Evolutionary conservation across 1,139 yeast species (phyloP).

Genomic region (Maudiozyma humilis): DNA sequence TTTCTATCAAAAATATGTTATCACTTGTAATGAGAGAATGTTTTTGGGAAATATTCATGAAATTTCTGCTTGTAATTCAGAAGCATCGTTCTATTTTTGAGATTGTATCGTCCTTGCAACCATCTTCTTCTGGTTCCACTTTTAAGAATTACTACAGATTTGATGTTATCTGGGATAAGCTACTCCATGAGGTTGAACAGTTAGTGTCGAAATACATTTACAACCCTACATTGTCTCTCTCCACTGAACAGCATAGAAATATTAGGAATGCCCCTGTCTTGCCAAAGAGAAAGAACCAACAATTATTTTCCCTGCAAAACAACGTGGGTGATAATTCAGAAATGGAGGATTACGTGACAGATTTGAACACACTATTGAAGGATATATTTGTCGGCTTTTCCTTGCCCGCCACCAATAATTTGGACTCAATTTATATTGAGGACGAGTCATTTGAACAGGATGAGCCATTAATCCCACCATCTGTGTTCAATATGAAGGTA

Average conservation of each 20-base stretch:
- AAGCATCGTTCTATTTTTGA: constrained; percentile 60
- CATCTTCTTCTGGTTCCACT: constrained; percentile 19
- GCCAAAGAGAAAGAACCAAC: constrained; percentile 21
- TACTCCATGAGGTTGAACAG: constrained; percentile 51
- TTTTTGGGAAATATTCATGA: constrained; percentile 59
- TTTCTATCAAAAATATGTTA: constrained; percentile 39
- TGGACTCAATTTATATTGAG: constrained; percentile 48
- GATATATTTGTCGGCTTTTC: constrained; percentile 58
- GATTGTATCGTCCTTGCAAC: constrained; percentile 36
- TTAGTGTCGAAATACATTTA: constrained; percentile 30
- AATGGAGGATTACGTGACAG: constrained; percentile 36
- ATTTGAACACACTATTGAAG: constrained; percentile 41
- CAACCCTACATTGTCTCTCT: constrained; percentile 11
- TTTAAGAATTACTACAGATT: constrained; percentile 36
- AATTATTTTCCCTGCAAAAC: constrained; percentile 36
- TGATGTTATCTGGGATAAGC: constrained; percentile 47
- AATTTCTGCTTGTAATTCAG: constrained; percentile 57
- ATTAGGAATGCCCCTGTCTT: constrained; percentile 9
- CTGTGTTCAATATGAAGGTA: constrained; percentile 75
- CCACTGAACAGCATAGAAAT: constrained; percentile 5
- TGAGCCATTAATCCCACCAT: constrained; percentile 62
- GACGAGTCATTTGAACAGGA: constrained; percentile 50
- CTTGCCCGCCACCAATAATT: constrained; percentile 31
- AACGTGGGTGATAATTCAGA: constrained; percentile 27
- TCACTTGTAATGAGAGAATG: constrained; percentile 59